Evolutionary conservation across 73 alveolate genomes (phyloP).

Genomic region (Symbiodinium natans): DNA sequence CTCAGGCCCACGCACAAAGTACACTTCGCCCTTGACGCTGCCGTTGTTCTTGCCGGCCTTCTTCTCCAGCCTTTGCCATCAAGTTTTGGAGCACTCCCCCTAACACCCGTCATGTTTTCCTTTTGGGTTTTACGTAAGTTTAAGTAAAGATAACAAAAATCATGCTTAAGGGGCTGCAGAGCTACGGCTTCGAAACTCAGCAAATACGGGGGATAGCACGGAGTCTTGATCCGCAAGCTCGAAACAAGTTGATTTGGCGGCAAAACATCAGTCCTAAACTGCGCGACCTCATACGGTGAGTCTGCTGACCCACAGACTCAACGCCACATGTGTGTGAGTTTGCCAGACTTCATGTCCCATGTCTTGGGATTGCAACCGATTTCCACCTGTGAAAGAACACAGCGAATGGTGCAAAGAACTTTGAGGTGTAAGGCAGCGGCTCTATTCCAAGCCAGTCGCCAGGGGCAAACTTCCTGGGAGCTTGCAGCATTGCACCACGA

Average conservation of each 20-base stretch:
- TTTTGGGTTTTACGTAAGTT: background rate
- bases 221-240: background rate
- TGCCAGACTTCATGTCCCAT: too few relatives aligned
- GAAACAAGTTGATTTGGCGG: background rate
- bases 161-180: background rate
- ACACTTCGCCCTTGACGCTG: slow-evolving; percentile 46
- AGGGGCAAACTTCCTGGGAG: slow-evolving; percentile 39
- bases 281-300: too few relatives aligned
- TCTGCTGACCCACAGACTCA: too few relatives aligned
- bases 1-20: slow-evolving; percentile 27
- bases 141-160: background rate
- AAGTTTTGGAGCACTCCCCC: background rate
- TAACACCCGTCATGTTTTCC: background rate
- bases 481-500: too few relatives aligned
- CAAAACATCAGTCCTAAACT: too few relatives aligned
- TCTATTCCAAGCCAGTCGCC: slow-evolving; percentile 84
- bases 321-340: too few relatives aligned
- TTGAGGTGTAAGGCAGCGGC: background rate
- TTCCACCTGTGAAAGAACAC: too few relatives aligned
- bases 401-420: too few relatives aligned
- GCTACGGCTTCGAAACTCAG: background rate
- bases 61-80: slow-evolving; percentile 46
- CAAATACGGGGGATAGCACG: background rate
- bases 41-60: slow-evolving; percentile 78
- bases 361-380: too few relatives aligned